These are phyloP conservation scores for Tetrahymena malaccensis DNA, from an alignment of 73 alveolate species.

Conservation along the genomic window DNA sequence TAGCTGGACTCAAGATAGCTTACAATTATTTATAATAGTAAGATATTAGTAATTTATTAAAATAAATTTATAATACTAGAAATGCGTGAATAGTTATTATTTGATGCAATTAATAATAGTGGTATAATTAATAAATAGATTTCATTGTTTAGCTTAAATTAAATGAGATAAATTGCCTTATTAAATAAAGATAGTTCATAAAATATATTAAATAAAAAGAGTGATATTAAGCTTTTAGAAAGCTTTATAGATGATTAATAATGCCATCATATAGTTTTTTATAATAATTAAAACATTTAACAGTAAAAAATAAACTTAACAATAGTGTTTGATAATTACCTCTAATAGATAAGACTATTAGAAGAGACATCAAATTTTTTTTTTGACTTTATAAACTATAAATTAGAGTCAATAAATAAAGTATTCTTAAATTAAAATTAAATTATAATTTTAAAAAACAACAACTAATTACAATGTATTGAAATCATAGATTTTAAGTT, in stretches of 20 bases:
- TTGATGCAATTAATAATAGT: background rate
- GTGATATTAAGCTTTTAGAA: background rate
- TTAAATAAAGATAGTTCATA: too few species aligned
- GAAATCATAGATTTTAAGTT: background rate
- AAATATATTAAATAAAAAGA: too few species aligned
- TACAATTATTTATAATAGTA: background rate
- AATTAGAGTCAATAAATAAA: too few species aligned
- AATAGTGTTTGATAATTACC: background rate
- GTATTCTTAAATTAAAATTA: too few species aligned
- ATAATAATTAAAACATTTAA: too few species aligned
- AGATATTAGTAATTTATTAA: background rate
- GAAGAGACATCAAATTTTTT: background rate
- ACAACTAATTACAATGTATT: too few species aligned
- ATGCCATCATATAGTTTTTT: background rate
- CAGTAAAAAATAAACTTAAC: too few species aligned
- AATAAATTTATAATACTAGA: background rate
- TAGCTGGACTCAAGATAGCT: background rate
- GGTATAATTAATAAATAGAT: too few species aligned
- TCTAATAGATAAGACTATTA: background rate
- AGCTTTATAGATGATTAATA: too few species aligned
- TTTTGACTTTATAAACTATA: background rate
- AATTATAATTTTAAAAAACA: too few species aligned
- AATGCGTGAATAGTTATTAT: too few species aligned
- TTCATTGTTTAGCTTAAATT: background rate
- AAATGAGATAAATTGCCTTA: background rate